Base-by-base conservation (phyloP, 1,139 yeast genomes). In the Kodamaea sp. region DNA sequence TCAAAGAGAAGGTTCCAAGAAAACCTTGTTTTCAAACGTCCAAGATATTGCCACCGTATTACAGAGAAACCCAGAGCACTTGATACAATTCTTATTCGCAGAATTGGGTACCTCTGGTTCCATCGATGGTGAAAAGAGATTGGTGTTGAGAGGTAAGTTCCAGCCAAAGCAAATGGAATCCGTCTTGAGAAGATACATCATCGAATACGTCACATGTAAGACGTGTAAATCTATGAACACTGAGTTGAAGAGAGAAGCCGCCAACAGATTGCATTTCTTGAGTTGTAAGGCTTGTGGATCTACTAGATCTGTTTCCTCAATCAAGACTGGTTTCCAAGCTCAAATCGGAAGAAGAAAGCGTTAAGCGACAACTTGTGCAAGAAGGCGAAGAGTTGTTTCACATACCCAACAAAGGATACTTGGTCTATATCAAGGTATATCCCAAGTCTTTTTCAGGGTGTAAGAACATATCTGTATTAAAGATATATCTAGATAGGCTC, bases 61-160 rank as follows among this genome's bases (percentile, higher is more conserved):
- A 72, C 97, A 90, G 68, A 83, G 99, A 72, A 87, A 90, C 38
- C 94, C 96, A 49, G 98, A 92, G 57, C 98, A 94, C 69, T 83
- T 92, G 50, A 92, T 90, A 63, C 97, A 89, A 71, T 92, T 86
- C 67, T 70, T 92, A 66, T 94, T 92, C 66, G 97, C 98, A 2
- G 99, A 92, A 73, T 76, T 92, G 78, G 99, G 98, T 81, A 92
- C 99, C 15, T 88, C 97, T 3, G 99, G 99, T 59, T 90, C 97
- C 40, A 92, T 92, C 43, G 99, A 92, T 68, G 98, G 97, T 61
- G 90, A 89, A 63, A 87, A 89, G 73, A 83, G 98, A 66, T 78
- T 92, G 59, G 90, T 92, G 45, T 89, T 92, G 63, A 92, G 89
- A 76, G 99, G 99, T 72, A 86, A 95, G 66, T 92, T 89, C 76